Percentiles rank a stretch among this genome's conserved stretches.
Evolutionary conservation across 441 rosid genomes (phyloP).

Genomic region (Capsella rubella): DNA sequence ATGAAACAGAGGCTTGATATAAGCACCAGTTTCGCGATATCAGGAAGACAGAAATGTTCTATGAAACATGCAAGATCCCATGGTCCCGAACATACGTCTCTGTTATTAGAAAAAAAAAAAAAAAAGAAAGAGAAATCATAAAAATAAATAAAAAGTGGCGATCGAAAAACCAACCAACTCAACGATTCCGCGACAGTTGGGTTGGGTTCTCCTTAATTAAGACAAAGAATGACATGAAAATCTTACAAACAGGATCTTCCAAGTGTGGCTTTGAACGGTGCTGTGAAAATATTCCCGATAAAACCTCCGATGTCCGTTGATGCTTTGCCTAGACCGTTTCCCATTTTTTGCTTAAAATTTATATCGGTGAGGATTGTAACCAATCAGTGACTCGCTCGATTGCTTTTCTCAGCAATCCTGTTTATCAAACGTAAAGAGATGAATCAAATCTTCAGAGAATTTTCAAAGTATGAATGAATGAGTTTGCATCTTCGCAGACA

Average conservation of each 20-base stretch:
- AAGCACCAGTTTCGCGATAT: constrained; percentile 67
- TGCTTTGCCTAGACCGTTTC: constrained; percentile 57
- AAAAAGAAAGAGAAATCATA: neutral
- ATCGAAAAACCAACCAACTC: neutral
- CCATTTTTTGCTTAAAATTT: constrained; percentile 49
- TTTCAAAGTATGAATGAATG: neutral
- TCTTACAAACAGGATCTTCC: constrained; percentile 71
- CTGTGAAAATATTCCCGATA: constrained; percentile 57
- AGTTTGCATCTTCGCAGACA: constrained; percentile 11
- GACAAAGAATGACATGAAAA: neutral
- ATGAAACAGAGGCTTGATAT: constrained; percentile 69
- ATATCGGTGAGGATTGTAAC: constrained; percentile 4
- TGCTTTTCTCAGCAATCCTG: neutral
- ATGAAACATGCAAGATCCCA: constrained; percentile 79
- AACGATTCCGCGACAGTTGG: neutral
- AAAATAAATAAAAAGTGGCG: neutral
- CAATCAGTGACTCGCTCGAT: constrained; percentile 25
- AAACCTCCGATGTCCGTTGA: constrained; percentile 61
- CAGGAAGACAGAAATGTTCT: constrained; percentile 72
- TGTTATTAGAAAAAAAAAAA: constrained; percentile 30
- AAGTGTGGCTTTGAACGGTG: constrained; percentile 70
- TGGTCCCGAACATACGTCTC: constrained; percentile 71
- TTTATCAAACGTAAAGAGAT: constrained; percentile 20
- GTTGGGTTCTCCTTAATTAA: neutral
- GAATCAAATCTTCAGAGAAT: neutral